A percentile compares a stretch with the other conserved stretches of the same genome.
These are phyloP conservation scores for Trypanosoma lewisi DNA, from an alignment of 208 protist species.

Conservation along the genomic window DNA sequence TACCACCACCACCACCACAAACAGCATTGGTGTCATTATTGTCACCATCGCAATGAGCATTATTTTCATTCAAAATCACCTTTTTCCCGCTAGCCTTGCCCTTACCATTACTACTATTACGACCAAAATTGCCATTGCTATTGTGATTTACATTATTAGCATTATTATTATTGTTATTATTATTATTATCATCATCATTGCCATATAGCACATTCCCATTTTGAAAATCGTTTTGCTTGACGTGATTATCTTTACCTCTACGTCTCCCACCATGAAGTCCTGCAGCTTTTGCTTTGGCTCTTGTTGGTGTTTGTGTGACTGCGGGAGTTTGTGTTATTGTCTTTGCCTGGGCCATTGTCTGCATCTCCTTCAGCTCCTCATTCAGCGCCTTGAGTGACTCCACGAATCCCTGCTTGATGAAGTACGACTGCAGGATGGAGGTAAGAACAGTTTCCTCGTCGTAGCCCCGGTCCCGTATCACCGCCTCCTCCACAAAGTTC, in stretches of 20 bases:
- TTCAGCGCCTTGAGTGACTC: slow-evolving; percentile 58
- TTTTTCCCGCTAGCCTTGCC: no score
- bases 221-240: not conserved
- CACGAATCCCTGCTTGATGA: slow-evolving; percentile 53
- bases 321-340: not conserved
- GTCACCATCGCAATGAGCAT: no score
- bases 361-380: slow-evolving; percentile 23
- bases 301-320: not conserved
- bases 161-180: not conserved
- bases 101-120: no score
- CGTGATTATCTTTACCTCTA: not conserved
- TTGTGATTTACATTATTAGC: not conserved
- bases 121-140: no score
- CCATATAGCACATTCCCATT: not conserved
- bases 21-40: not conserved
- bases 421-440: slow-evolving; percentile 64
- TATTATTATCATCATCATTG: slow-evolving; percentile 3
- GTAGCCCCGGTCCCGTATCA: slow-evolving; percentile 51
- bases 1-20: not conserved
- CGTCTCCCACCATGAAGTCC: not conserved
- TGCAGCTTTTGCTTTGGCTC: not conserved
- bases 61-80: no score
- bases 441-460: slow-evolving; percentile 62
- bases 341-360: not conserved
- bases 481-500: slow-evolving; percentile 66